Evolutionary conservation across 345 rosid genomes (phyloP), one percentile per base, ranked within the genome.

Genomic region (Theobroma cacao): DNA sequence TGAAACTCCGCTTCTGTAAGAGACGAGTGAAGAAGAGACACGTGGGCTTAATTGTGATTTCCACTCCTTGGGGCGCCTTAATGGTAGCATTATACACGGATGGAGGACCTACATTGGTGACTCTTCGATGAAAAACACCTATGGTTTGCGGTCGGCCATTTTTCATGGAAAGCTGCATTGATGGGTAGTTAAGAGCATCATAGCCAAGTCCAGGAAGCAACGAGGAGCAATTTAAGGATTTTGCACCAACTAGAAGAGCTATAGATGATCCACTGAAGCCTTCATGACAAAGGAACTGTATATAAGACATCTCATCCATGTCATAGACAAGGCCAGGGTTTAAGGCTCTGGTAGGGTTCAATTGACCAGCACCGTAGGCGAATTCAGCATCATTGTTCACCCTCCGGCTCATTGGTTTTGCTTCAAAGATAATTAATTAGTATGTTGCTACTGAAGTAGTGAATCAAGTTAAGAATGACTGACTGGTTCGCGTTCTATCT

Each of bases 161-260:
- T 77, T 69, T 78, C 76, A 86, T 36, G 34, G 79, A 78, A 3
- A 95, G 88, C 24, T 95, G 98, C 83, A 95, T 88, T 0, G 98
- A 88, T 47, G 98, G 98, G 81, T 95, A 95, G 84, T 95, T 95
- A 9, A 95, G 83, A 22, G 94, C 88, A 79, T 92, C 98, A 18
- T 86, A 86, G 43, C 98, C 94, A 20, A 88, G 58, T 59, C 93
- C 94, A 0, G 94, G 94, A 38, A 92, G 78, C 67, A 93, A 77
- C 1, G 93, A 85, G 40, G 98, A 89, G 78, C 98, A 95, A 75
- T 87, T 91, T 33, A 89, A 64, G 68, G 93, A 79, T 28, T 87
- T 81, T 64, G 86, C 78, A 3, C 93, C 94, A 8, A 83, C 84
- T 36, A 92, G 74, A 60, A 79, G 82, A 6, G 90, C 86, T 34